Conservation (phyloP, 805 yeast species). For the Suhomyces xylopsoci region DNA sequence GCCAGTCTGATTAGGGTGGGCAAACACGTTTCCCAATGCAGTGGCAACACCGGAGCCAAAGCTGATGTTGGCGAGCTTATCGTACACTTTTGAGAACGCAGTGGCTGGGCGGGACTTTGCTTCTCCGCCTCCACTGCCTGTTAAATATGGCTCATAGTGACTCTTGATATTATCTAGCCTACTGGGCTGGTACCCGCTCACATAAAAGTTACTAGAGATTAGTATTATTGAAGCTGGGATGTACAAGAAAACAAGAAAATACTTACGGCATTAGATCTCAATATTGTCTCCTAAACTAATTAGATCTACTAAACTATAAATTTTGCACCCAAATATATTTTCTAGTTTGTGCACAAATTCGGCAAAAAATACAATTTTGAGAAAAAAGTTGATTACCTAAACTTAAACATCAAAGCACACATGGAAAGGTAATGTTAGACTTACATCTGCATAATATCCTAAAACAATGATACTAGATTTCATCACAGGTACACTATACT, state of each 20-base stretch:
- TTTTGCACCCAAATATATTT: not conserved
- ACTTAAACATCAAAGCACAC: no score
- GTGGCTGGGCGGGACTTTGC: slow-evolving; percentile 17
- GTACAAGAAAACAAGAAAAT: no score
- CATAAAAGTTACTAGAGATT: not conserved
- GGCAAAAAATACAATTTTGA: not conserved
- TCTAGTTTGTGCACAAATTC: not conserved
- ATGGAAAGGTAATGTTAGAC: no score
- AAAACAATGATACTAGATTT: no score
- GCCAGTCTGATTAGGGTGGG: not conserved
- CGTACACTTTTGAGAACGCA: slow-evolving; percentile 20
- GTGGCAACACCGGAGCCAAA: not conserved
- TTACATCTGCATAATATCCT: no score
- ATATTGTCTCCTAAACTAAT: not conserved
- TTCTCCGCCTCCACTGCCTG: not conserved
- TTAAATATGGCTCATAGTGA: not conserved
- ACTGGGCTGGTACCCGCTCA: not conserved
- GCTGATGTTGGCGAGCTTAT: slow-evolving; percentile 10
- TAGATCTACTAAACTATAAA: not conserved
- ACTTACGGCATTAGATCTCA: not conserved
- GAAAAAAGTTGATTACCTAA: no score
- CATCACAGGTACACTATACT: no score
- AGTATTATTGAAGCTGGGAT: not conserved
- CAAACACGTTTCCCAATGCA: not conserved
- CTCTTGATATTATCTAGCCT: not conserved